phyloP scores from a whole-genome alignment of 1,284 basidiomycete species.

The Microbotryum silenes-acaulis region DNA sequence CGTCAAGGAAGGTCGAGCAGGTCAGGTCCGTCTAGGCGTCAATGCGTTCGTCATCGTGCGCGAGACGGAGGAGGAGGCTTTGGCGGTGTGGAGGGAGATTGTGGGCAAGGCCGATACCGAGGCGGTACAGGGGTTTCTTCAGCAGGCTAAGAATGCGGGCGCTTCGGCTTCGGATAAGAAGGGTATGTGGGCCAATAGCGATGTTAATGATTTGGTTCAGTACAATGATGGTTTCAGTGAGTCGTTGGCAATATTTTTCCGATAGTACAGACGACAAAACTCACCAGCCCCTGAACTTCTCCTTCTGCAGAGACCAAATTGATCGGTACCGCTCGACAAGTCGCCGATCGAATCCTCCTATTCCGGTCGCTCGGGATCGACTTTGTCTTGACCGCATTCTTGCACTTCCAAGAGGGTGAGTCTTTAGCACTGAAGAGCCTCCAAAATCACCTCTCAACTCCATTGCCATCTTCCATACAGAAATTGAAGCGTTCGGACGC shows the following conservation, averaged over 20 bases:
- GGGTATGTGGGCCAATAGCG: conserved; percentile 23
- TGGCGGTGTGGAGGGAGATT: conserved; percentile 12
- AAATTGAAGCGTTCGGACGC: conserved; percentile 16
- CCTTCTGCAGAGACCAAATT: neutral
- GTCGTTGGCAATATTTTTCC: too few relatives aligned
- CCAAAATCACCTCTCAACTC: neutral
- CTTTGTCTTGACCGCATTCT: conserved; percentile 10
- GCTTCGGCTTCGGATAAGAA: conserved; percentile 8
- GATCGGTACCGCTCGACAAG: conserved; percentile 16
- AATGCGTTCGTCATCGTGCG: conserved; percentile 21
- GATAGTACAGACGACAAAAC: too few relatives aligned
- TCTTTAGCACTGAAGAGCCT: neutral
- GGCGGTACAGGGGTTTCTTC: conserved; percentile 7
- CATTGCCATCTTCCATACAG: conserved; percentile 8
- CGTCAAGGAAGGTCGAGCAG: conserved; percentile 6
- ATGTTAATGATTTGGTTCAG: conserved; percentile 14
- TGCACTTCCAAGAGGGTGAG: conserved; percentile 4
- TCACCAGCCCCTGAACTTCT: too few relatives aligned
- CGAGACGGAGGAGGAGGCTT: conserved; percentile 16
- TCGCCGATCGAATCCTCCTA: conserved; percentile 21
- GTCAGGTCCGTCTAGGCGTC: conserved; percentile 4
- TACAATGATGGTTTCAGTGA: conserved; percentile 22
- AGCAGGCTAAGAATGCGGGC: conserved; percentile 19
- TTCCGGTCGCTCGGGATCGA: conserved; percentile 20
- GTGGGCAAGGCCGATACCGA: conserved; percentile 8